Base-by-base conservation (phyloP, 139 green algal species). In the Coelastrella sp. region DNA sequence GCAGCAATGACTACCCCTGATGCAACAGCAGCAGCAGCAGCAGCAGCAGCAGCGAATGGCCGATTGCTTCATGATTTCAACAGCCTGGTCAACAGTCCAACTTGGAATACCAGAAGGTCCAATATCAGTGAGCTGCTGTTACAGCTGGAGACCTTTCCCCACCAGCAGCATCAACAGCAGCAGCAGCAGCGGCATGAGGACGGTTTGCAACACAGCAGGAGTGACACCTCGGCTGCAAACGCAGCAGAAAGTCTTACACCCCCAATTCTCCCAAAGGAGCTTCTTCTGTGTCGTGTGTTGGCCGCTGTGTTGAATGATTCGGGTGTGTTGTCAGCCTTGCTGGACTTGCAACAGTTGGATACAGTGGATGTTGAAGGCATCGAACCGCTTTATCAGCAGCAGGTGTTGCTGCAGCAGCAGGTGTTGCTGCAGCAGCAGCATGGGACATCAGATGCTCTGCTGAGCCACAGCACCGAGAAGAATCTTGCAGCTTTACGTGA, bases 71-170 rank as follows among this genome's bases (percentile, higher is more conserved):
- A 61, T 49, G 49, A 9, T 15, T 4, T 57, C 35, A 19, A 9
- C 35, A 7, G 56, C 10, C 12, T 61, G 24, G 4, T 8, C 56
- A 57, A 15, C 72, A 89, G 85, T 61, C 85, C 87, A 59, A 87
- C 87, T 56, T 82, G 65, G 63, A n/a, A 49, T 12, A 25, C 63
- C 27, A 68, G 85, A 25, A 57, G 85, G 17, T 84, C n/a, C n/a
- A 72, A 74, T 22, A 60, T 89, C n/a, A 63, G 24, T 11, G 85
- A 70, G 59, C 59, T 89, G 85, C 22, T 89, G 85, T 70, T 57
- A 20, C 60, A 75, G 35, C 72, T 83, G 22, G 7, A 60, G 7
- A 8, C 61, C 57, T 84, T 83, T 7, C 85, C 85, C 20, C 20
- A 49, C 56, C 56, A 35, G 49, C 60, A 60, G 70, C 59, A 68